Evolutionary conservation across 148 eudicot genomes (phyloP), one percentile per base, ranked within the genome.

Genomic region (Nepenthes gracilis): DNA sequence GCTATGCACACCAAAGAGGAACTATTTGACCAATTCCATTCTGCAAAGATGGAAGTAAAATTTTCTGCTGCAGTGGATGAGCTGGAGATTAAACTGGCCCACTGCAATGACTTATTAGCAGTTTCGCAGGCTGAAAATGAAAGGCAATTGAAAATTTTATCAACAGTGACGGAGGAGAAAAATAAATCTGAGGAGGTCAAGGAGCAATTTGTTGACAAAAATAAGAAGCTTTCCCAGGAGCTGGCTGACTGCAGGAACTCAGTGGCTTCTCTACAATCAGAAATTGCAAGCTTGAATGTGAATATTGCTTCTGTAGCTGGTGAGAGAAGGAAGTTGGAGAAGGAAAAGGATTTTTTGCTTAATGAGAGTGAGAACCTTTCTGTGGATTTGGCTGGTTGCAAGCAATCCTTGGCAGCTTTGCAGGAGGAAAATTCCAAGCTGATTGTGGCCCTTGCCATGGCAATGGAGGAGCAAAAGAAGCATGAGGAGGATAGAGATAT

Each of bases 71-170:
- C 70, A 67, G 71, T 77, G 62, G 76, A 84, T 64, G 91, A 77
- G 67, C 74, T 92, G 65, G 76, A 76, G 61, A 47, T 54, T 12
- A 70, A 78, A 66, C 55, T 88, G 58, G 87, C 79, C 57, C 82
- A 70, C 57, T 78, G 75, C 69, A 75, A 76, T 68, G 68, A 47
- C 70, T 70, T 70, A 54, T 66, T 80, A 73, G 83, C 79, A 66
- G 64, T 77, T 62, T 74, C 83, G 45, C 80, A 70, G 65, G 59
- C 52, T 35, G 85, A 85, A 68, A 88, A 83, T 68, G 82, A 82
- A 65, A 76, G 65, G 63, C 66, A 83, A 59, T 65, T 67, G 63
- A 63, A 57, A 65, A 68, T 62, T 70, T 62, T 82, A 33, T 50
- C 65, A 23, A 69, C 69, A 43, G 38, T 65, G 66, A 60, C 73